Evolutionary conservation across 2,329 filamentous ascomycete genomes (phyloP), one percentile per base, ranked within the genome.

Genomic region (Sporothrix phasma): DNA sequence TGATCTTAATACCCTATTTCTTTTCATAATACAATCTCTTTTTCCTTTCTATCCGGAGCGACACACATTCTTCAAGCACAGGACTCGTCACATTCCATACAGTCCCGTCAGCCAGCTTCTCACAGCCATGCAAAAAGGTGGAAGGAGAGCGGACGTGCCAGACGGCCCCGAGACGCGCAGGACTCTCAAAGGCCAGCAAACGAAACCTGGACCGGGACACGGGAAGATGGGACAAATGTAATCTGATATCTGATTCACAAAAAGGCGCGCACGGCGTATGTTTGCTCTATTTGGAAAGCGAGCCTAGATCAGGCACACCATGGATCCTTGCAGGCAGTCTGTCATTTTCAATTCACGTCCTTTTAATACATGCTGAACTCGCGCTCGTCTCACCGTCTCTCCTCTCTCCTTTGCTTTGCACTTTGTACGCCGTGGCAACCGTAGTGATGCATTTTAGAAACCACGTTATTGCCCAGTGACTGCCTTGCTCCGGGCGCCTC

Each of bases 1-100:
- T 53, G 10, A 56, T 56, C 51, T n/a, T 56, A 56, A 56, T 56
- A 56, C 51, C 51, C 51, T 39, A 56, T 56, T 56, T 37, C 5
- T 56, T 37, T 0, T 22, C 19, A 31, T n/a, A 43, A 43, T 43
- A 19, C 41, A 31, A 29, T 54, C 22, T 54, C 24, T 54, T 15
- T 24, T 15, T 22, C 39, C 15, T 34, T 19, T 34, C n/a, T 56
- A 22, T n/a, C 39, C 39, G 31, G 51, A 56, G 51, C 31, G 5
- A 24, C 19, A 24, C 51, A 15, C 47, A 51, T 51, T 53, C 5
- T 29, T 15, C 22, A 15, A 5, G 26, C 10, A 22, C 29, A 13
- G 49, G 22, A 17, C 13, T 10, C 11, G 34, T 51, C 15, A 13
- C 26, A 17, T 13, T n/a, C n/a, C n/a, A n/a, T n/a, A n/a, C n/a